phyloP scores from a whole-genome alignment of 108 stramenopile genomes.

The Thalassiosira profunda region DNA sequence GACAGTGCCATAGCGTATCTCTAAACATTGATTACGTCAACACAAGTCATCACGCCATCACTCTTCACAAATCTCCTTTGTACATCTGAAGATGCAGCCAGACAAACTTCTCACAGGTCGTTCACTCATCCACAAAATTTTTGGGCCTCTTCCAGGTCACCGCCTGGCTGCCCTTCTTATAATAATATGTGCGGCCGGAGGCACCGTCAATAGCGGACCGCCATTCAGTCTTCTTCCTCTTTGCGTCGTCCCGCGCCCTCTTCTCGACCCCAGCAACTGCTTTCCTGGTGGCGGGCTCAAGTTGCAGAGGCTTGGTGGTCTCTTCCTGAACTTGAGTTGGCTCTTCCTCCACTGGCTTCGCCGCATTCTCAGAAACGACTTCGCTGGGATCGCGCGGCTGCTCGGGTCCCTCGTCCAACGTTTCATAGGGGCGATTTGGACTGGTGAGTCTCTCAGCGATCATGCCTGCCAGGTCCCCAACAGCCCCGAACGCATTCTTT shows the following conservation, averaged over 20 bases:
- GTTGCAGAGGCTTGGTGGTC: no score
- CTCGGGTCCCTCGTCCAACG: constrained; percentile 2
- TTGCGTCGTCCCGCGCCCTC: neutral
- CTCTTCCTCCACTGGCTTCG: neutral
- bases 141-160: constrained; percentile 68
- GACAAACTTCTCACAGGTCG: neutral
- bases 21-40: constrained; percentile 19
- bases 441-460: constrained; percentile 17
- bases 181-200: constrained; percentile 75
- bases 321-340: neutral
- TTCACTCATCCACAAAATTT: constrained; percentile 1
- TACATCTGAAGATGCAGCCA: neutral
- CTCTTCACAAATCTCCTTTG: neutral
- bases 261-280: no score
- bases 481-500: constrained; percentile 1
- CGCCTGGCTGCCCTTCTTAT: constrained; percentile 52
- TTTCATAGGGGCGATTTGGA: constrained; percentile 23
- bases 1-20: neutral
- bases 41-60: neutral
- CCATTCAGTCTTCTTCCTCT: constrained; percentile 38
- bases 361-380: no score
- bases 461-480: constrained; percentile 32
- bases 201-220: constrained; percentile 61
- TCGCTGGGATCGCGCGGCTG: neutral
- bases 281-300: no score